Conservation (phyloP, 2,329 filamentous ascomycete species). For the Penicillium sp. region DNA sequence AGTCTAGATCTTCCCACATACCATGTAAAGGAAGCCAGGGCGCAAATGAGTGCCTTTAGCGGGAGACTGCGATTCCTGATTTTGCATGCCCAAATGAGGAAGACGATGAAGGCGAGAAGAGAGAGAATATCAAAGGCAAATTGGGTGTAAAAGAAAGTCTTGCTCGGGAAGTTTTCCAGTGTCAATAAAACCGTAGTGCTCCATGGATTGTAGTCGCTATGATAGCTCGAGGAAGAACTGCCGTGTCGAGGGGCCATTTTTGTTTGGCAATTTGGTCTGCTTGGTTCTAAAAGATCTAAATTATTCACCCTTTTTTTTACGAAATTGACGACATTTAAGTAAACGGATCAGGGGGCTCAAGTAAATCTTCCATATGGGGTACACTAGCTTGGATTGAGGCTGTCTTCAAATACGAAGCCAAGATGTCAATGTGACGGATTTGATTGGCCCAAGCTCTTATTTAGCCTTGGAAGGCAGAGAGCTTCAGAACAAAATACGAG, state of each 20-base stretch:
- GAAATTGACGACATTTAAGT: neutral
- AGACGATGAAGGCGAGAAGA: constrained; percentile 18
- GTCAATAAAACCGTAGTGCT: neutral
- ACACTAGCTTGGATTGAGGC: constrained; percentile 1
- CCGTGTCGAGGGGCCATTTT: constrained; percentile 20
- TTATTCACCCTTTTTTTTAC: neutral
- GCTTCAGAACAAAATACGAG: neutral
- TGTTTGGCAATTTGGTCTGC: neutral
- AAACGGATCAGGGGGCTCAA: neutral
- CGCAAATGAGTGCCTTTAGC: constrained; percentile 12
- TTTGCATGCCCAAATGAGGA: constrained; percentile 20
- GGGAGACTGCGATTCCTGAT: constrained; percentile 18
- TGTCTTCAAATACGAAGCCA: constrained; percentile 7
- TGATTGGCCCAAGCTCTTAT: neutral
- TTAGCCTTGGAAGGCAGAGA: neutral
- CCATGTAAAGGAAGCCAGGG: constrained; percentile 18
- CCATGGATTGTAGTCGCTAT: constrained; percentile 7
- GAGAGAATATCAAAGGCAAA: constrained; percentile 22
- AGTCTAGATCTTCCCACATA: neutral
- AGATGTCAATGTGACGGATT: neutral
- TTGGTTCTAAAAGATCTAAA: neutral
- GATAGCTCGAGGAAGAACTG: neutral
- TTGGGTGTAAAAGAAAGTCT: constrained; percentile 4
- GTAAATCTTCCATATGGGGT: neutral
- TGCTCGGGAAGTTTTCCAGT: neutral